Conservation (phyloP, 2,329 filamentous ascomycete species). For the Phaeosphaeriaceae sp. region DNA sequence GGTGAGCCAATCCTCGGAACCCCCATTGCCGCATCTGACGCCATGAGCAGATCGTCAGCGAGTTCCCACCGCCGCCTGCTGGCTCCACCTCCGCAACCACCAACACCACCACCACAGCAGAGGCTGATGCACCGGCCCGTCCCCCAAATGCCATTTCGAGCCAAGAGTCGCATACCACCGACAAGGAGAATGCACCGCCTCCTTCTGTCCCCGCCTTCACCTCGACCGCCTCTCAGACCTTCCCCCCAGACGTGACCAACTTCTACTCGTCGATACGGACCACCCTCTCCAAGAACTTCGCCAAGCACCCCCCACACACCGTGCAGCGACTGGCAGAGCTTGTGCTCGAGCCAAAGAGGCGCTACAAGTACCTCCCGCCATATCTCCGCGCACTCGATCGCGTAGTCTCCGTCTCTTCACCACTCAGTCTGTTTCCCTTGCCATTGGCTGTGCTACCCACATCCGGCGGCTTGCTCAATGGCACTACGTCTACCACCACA, state of each 20-base stretch:
- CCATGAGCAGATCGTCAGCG: constrained; percentile 70
- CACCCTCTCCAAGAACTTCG: constrained; percentile 72
- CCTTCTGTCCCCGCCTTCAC: constrained; percentile 54
- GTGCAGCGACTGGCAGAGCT: constrained; percentile 92
- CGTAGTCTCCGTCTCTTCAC: constrained; percentile 87
- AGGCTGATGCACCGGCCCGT: constrained; percentile 25
- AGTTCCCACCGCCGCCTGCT: constrained; percentile 71
- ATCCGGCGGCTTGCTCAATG: constrained; percentile 66
- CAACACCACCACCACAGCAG: constrained; percentile 29
- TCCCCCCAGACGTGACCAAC: constrained; percentile 41
- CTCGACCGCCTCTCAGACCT: constrained; percentile 29
- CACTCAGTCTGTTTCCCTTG: constrained; percentile 81
- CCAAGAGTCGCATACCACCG: constrained; percentile 62
- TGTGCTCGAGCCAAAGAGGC: constrained; percentile 73
- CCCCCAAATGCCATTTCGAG: constrained; percentile 33
- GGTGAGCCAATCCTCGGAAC: constrained; percentile 46
- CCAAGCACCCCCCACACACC: constrained; percentile 82
- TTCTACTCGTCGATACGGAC: constrained; percentile 46
- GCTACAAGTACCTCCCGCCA: constrained; percentile 82
- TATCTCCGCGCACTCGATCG: constrained; percentile 92
- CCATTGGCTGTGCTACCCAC: constrained; percentile 65
- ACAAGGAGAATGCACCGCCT: constrained; percentile 73
- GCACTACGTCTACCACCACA: constrained; percentile 57
- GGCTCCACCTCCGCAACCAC: constrained; percentile 46
- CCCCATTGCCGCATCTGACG: constrained; percentile 8